phyloP scores from a whole-genome alignment of 768 basidiomycete genomes.

The Asterophora parasitica region DNA sequence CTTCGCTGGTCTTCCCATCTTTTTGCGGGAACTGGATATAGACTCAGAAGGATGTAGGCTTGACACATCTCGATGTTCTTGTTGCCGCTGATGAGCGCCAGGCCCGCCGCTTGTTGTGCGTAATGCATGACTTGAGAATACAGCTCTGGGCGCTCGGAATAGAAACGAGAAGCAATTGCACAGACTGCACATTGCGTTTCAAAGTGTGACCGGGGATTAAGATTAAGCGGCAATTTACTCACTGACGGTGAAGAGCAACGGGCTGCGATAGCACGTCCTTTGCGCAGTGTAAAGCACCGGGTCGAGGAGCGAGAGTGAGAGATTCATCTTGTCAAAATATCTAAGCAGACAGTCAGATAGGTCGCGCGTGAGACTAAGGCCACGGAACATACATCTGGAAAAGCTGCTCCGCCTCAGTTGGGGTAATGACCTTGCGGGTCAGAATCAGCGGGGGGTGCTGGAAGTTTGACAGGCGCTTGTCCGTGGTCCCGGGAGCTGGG shows the following conservation, averaged over 20 bases:
- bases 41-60: conserved; percentile 74
- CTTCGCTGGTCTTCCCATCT: conserved; percentile 89
- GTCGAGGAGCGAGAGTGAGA: conserved; percentile 75
- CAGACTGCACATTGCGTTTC: conserved; percentile 52
- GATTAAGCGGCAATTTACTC: conserved; percentile 27
- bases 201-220: neutral
- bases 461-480: conserved; percentile 30
- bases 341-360: conserved; percentile 30
- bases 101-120: conserved; percentile 73
- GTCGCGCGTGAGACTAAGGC: neutral
- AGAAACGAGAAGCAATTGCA: conserved; percentile 82
- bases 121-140: conserved; percentile 70
- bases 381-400: conserved; percentile 56
- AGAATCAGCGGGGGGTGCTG: conserved; percentile 65
- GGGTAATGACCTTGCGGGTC: conserved; percentile 55
- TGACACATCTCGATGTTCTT: conserved; percentile 84
- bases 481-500: conserved; percentile 36
- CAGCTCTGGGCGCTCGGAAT: conserved; percentile 62
- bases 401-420: conserved; percentile 62
- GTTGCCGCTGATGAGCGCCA: conserved; percentile 66
- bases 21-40: conserved; percentile 71
- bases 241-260: conserved; percentile 91
- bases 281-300: conserved; percentile 82
- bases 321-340: conserved; percentile 76
- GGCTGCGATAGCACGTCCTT: conserved; percentile 74